These are phyloP conservation scores for Tremellales sp. DNA, from an alignment of 1,284 basidiomycete species.

Conservation along the genomic window DNA sequence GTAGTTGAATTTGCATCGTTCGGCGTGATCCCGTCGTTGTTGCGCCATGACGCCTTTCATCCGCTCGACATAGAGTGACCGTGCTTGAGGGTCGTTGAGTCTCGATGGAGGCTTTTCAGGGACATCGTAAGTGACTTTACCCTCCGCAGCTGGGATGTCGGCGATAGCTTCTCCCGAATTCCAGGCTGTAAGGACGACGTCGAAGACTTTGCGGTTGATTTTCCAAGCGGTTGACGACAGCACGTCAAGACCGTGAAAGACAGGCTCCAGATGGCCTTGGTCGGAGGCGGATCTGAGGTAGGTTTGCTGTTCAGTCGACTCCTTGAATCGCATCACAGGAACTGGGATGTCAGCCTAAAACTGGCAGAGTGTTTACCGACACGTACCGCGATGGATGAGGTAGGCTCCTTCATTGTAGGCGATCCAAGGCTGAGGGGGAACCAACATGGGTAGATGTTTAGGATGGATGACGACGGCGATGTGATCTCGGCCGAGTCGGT, in stretches of 20 bases:
- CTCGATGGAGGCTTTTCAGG: constrained; percentile 63
- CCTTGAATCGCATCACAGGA: constrained; percentile 86
- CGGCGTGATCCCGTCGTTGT: constrained; percentile 78
- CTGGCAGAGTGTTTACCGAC: constrained; percentile 1
- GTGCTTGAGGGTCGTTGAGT: constrained; percentile 64
- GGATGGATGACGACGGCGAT: constrained; percentile 79
- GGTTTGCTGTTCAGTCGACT: constrained; percentile 76
- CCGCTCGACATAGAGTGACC: constrained; percentile 59
- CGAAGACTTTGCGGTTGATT: constrained; percentile 74
- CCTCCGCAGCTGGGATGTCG: constrained; percentile 66
- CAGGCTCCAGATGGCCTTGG: constrained; percentile 72
- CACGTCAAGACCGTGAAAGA: constrained; percentile 85
- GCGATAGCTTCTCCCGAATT: constrained; percentile 71
- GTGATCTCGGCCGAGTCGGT: constrained; percentile 72
- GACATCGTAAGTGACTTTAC: constrained; percentile 28
- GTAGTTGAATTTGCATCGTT: constrained; percentile 91
- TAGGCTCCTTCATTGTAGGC: constrained; percentile 79
- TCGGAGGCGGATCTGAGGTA: constrained; percentile 76
- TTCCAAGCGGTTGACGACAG: constrained; percentile 88
- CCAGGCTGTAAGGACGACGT: constrained; percentile 73
- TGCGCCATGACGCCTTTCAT: constrained; percentile 61
- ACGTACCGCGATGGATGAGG: constrained; percentile 66
- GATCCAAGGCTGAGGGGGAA: constrained; percentile 85
- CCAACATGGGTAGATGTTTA: constrained; percentile 92
- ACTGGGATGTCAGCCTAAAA: constrained; percentile 49